Conservation (phyloP, 805 yeast genomes). For the Candida palmyrensis region DNA sequence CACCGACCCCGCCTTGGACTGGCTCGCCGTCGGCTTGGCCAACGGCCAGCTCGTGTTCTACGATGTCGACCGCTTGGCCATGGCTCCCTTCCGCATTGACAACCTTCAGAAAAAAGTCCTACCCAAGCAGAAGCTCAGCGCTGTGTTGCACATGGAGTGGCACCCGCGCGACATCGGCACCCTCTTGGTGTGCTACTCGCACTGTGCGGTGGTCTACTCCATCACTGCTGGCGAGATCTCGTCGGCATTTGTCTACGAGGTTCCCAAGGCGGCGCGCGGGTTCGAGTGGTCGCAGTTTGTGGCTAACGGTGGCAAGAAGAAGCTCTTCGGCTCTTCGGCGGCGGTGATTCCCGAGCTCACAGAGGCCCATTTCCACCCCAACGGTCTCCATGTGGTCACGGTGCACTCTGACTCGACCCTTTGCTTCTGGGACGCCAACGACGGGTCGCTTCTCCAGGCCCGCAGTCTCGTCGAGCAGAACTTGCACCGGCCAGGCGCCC, state of each 20-base stretch:
- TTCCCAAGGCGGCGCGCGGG: conserved; percentile 69
- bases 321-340: conserved; percentile 32
- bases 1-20: conserved; percentile 84
- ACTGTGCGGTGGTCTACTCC: conserved; percentile 65
- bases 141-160: conserved; percentile 65
- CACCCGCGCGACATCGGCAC: conserved; percentile 89
- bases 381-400: conserved; percentile 79
- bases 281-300: conserved; percentile 24
- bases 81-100: conserved; percentile 62
- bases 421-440: conserved; percentile 89
- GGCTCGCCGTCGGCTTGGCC: conserved; percentile 73
- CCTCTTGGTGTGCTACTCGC: conserved; percentile 66
- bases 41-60: conserved; percentile 70
- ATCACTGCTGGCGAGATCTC: conserved; percentile 56
- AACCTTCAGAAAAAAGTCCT: conserved; percentile 62
- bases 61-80: conserved; percentile 73
- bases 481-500: conserved; percentile 48
- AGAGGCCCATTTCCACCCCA: conserved; percentile 83
- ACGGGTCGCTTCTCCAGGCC: conserved; percentile 70
- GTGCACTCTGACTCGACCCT: conserved; percentile 78
- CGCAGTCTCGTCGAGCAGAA: conserved; percentile 63
- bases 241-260: conserved; percentile 51
- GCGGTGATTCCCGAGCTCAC: conserved; percentile 25
- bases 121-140: conserved; percentile 54
- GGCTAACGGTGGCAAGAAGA: conserved; percentile 36